Evolutionary conservation across 2,329 filamentous ascomycete species (phyloP), one percentile per base, ranked within the genome.

Genomic region (Phaeosphaeria sp.): DNA sequence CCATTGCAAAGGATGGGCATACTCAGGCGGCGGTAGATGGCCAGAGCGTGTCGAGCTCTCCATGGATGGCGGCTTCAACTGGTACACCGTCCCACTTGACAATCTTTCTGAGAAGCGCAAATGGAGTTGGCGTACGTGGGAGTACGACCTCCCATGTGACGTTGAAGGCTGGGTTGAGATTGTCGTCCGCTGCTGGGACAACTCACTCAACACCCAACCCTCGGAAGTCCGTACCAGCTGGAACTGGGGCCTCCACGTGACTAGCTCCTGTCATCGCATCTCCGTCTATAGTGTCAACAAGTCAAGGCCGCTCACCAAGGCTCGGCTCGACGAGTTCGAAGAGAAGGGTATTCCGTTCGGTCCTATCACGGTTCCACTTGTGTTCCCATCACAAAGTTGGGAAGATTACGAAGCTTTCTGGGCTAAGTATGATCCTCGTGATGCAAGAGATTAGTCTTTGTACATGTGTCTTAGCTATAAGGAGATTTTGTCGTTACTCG

Each of bases 241-340:
- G 83, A 89, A 90, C 66, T 89, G 86, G 86, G 87, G 84, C 11
- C 74, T 90, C n/a, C 87, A 89, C 66, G 87, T 90, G 3, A 90
- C 87, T 0, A 85, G 81, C 7, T 86, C 82, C 0, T 87, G 84
- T 55, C 88, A 89, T 45, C 45, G 54, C 11, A 53, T 48, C 33
- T 48, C 49, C 17, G 18, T 33, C 6, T 90, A 89, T 72, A 89
- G 86, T 63, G 82, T 89, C 53, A 89, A 89, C 73, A 81, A 76
- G 64, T 78, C 74, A 1, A 80, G 76, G 33, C 79, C 81, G 20
- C 3, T 50, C 1, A 87, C 85, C 0, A 78, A 76, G 39, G 69
- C 69, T 13, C 74, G 84, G 0, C 68, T 88, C 6, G 77, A 79
- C 17, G 68, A 82, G 61, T 77, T 88, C 49, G 81, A 86, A 54